Evolutionary conservation across 2,329 filamentous ascomycete genomes (phyloP), one percentile per base, ranked within the genome.

Genomic region (Ceratocystis albifundus): DNA sequence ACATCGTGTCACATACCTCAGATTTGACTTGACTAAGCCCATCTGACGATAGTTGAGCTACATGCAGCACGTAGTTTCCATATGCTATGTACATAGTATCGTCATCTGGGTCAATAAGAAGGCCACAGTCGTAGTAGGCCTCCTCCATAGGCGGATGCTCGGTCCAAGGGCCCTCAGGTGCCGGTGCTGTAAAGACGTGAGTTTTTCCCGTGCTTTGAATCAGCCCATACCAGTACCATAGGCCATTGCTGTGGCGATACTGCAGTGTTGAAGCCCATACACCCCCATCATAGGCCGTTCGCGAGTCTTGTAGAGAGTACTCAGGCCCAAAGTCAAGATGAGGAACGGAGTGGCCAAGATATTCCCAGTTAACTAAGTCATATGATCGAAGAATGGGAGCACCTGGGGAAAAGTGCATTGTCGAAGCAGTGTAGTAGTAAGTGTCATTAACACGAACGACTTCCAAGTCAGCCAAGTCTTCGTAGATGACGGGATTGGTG

Each of bases 391-490:
- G 74, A 45, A 74, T 72, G 61, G 81, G 79, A 0, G 77, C 74
- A 30, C 83, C 82, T 0, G 83, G 77, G 69, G 84, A 85, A 10
- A 84, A 79, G 71, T 84, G 84, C 69, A 84, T 83, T 7, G 82
- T 80, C 2, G 83, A 82, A 70, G 82, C 82, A 68, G 84, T 79
- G 50, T 73, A 70, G 66, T 72, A 74, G 68, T 71, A 75, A 0
- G 70, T 72, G 3, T 70, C 72, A 36, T 73, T 69, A 7, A 74
- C 71, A 6, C 70, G 69, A 3, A 72, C 68, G 17, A 72, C 67
- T 4, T 73, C 74, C 0, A 73, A 72, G 53, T 75, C 74, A 10
- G 74, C 72, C 3, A 71, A 68, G 67, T 73, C 75, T 4, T 73
- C 74, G 7, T 73, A 71, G n/a, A 74, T 68, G 46, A 74, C 72